These are phyloP conservation scores for Clonostachys rhizophaga DNA, from an alignment of 2,329 filamentous ascomycete species.

Conservation along the genomic window DNA sequence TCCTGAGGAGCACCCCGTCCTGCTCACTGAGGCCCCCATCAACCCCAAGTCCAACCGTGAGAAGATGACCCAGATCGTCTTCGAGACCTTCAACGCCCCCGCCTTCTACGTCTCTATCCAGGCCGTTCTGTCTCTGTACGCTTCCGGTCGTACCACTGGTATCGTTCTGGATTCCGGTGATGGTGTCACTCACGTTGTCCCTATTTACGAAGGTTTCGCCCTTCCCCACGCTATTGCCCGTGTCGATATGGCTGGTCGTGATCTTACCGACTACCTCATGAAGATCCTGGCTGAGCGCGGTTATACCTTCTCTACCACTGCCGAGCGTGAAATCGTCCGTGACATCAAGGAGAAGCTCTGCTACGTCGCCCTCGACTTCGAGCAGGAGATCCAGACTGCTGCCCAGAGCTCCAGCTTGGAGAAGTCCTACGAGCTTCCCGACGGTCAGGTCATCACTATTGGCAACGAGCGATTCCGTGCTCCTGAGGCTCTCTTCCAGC, in stretches of 20 bases:
- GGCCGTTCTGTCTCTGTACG: conserved; percentile 98
- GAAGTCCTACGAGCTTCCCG: conserved; percentile 99
- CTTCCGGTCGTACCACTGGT: conserved; percentile 99
- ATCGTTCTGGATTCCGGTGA: conserved; percentile 99
- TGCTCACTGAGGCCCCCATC: conserved; percentile 98
- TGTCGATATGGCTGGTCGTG: conserved; percentile 99
- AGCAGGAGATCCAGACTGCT: conserved; percentile 99
- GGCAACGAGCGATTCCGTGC: conserved; percentile 99
- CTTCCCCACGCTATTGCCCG: conserved; percentile 99
- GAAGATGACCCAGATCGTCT: conserved; percentile 99
- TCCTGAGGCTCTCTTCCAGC: conserved; percentile 99
- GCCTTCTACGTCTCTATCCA: conserved; percentile 99
- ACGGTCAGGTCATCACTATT: conserved; percentile 99
- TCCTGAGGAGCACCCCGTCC: conserved; percentile 98
- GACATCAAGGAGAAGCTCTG: conserved; percentile 99
- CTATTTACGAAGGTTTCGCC: conserved; percentile 99
- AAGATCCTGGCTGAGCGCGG: conserved; percentile 99
- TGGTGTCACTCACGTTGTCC: conserved; percentile 99
- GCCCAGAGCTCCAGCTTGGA: conserved; percentile 98
- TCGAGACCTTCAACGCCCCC: conserved; percentile 99
- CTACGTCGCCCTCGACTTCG: conserved; percentile 99
- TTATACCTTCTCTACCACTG: conserved; percentile 99
- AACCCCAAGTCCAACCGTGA: conserved; percentile 99
- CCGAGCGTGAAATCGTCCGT: conserved; percentile 99
- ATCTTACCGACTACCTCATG: conserved; percentile 99